phyloP scores from a whole-genome alignment of 2,329 filamentous ascomycete species.

The Polytolypa hystricis region DNA sequence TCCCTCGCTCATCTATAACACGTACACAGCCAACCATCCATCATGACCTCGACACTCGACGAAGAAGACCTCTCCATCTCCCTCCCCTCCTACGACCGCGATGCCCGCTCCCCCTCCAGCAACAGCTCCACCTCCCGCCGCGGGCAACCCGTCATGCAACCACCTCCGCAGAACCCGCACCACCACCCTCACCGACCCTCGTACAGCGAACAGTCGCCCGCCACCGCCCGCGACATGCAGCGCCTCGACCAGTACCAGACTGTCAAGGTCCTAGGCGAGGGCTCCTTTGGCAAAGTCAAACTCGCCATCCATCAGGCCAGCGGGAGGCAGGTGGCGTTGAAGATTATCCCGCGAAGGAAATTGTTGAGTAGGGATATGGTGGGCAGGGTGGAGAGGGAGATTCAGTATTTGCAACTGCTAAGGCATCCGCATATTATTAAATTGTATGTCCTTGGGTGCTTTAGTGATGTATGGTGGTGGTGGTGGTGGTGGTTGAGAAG shows the following conservation, averaged over 20 bases:
- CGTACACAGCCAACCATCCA: slow-evolving; percentile 5
- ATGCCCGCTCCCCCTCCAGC: slow-evolving; percentile 3
- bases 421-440: slow-evolving; percentile 99
- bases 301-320: slow-evolving; percentile 86
- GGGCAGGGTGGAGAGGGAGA: slow-evolving; percentile 91
- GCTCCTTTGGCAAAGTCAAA: slow-evolving; percentile 98
- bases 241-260: slow-evolving; percentile 87
- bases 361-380: slow-evolving; percentile 97
- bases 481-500: slow-evolving; percentile 2
- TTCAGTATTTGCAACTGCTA: slow-evolving; percentile 90
- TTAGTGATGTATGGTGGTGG: not conserved
- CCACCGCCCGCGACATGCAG: slow-evolving; percentile 54
- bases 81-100: slow-evolving; percentile 17
- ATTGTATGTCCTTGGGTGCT: slow-evolving; percentile 53
- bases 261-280: slow-evolving; percentile 82
- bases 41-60: slow-evolving; percentile 26
- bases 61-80: slow-evolving; percentile 29
- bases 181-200: slow-evolving; percentile 10
- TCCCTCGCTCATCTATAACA: not conserved
- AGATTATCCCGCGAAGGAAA: slow-evolving; percentile 95
- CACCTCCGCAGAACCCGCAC: slow-evolving; percentile 2
- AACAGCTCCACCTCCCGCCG: slow-evolving; percentile 9
- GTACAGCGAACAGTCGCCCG: slow-evolving; percentile 29
- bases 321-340: slow-evolving; percentile 89
- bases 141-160: slow-evolving; percentile 13